Evolutionary conservation across 495 filamentous ascomycete species (phyloP), one percentile per base, ranked within the genome.

Genomic region (Ramalina intermedia): DNA sequence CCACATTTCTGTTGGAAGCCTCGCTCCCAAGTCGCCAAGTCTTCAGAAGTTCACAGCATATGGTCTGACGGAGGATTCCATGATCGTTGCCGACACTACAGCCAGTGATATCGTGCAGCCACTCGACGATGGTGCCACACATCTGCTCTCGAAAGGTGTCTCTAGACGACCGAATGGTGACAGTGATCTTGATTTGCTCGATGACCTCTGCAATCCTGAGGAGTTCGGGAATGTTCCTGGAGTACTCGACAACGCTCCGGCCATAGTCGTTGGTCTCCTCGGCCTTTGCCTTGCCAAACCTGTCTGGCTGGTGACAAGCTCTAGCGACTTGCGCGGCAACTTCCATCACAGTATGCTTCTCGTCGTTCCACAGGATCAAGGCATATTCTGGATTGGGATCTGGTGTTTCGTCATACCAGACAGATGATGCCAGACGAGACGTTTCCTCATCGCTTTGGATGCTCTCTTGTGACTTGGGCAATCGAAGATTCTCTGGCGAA

Each of bases 71-170:
- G 48, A 98, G 71, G 35, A 94, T 80, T 49, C 88, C 72, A 49
- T 79, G 74, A 59, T 98, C 85, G 14, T 73, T 68, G 12, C 89
- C 85, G 42, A 90, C 81, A 57, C 79, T 85, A 62, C 90, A 95
- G 18, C 88, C 88, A 4, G 88, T 72, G 59, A 98, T 93, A 66
- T 98, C 93, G 20, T 78, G 71, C 2, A 98, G 75, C 93, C 93
- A 98, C 58, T 96, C 88, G 48, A 96, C 82, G 53, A 98, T 93
- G n/a, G 89, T 90, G 2, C 80, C 87, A 61, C 87, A 94, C 91
- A 98, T 98, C 62, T 96, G 85, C 66, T 98, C 91, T 51, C 91
- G 73, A 69, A 95, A 98, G 1, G 85, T 96, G 64, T 98, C 91
- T 46, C 91, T 73, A 0, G 93, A 73, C 26, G 93, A 96, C 6